A percentile compares a stretch with the other conserved stretches of the same genome.
These are phyloP conservation scores for Coffea humblotiana DNA, from an alignment of 305 asterid species.

Conservation along the genomic window DNA sequence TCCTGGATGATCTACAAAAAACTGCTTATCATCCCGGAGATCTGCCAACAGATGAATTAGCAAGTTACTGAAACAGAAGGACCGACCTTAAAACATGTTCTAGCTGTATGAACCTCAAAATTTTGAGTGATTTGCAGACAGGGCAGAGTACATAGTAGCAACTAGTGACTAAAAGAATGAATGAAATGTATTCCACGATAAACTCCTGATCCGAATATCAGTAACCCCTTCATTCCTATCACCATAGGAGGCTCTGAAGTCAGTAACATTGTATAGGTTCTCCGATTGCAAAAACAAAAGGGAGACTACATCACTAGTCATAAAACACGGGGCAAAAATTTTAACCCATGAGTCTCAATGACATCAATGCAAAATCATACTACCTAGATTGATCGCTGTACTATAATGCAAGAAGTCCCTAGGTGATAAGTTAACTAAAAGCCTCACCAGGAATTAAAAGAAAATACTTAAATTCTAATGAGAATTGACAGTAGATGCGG, in stretches of 20 bases:
- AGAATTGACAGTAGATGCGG: neutral
- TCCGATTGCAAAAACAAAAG: neutral
- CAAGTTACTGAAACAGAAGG: neutral
- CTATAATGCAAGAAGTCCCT: neutral
- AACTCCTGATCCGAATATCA: neutral
- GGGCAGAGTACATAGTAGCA: neutral
- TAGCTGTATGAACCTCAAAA: neutral
- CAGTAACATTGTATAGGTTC: neutral
- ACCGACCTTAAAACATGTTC: neutral
- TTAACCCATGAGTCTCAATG: neutral
- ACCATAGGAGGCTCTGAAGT: too few species aligned
- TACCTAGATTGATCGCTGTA: neutral
- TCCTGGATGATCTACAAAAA: conserved; percentile 39
- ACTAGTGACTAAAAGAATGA: neutral
- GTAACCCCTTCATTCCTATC: neutral
- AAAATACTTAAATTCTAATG: neutral
- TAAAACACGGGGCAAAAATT: neutral
- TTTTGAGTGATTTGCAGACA: neutral
- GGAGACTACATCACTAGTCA: neutral
- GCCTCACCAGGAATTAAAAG: neutral
- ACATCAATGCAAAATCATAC: neutral
- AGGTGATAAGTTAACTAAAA: neutral
- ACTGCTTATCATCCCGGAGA: conserved; percentile 45
- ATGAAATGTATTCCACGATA: neutral
- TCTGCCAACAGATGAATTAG: conserved; percentile 26